Base-by-base conservation (phyloP, 441 rosid genomes). In the Brassica hybrid region DNA sequence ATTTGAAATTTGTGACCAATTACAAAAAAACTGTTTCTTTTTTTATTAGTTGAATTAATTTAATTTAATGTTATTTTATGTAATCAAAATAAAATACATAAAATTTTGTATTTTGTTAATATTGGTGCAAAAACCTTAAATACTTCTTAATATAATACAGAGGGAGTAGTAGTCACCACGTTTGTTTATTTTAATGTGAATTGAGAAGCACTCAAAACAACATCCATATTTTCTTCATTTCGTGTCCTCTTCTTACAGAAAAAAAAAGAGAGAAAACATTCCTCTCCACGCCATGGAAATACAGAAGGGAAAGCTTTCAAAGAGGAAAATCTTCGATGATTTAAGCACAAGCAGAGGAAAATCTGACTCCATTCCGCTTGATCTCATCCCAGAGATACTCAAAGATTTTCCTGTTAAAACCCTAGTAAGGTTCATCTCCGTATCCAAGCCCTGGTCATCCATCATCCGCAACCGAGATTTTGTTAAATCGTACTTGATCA, bases 321-420 rank as follows among this genome's bases (percentile, higher is more conserved):
- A 58, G 62, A 69, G 54, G 14, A 69, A 17, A 50, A 32, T 56
- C 54, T 56, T 25, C 8, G 19, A 57, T 56, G 34, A 69, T 18
- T 13, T 69, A 69, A 18, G 32, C 58, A 69, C 64, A 69, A 56
- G 52, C 13, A 16, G 34, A 17, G 73, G 17, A 69, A 18, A 18
- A 2, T 18, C 19, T 11, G 18, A 57, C 36, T 16, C 73, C 4
- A 34, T 70, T 13, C 54, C 73, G 65, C 54, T 36, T 70, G 65
- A 70, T 34, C 73, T 70, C 54, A 17, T 67, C 1, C 34, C 7
- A 5, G 67, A 75, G 2, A 43, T 41, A 75, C 19, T 75, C 73
- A 75, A 58, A 75, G 18, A 3, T 1, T 43, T 59, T 4, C 67
- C 61, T 0, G 60, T 67, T 58, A 45, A 67, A 66, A 41, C 65